Evolutionary conservation across 345 rosid genomes (phyloP).

Genomic region (Boechera retrofracta): DNA sequence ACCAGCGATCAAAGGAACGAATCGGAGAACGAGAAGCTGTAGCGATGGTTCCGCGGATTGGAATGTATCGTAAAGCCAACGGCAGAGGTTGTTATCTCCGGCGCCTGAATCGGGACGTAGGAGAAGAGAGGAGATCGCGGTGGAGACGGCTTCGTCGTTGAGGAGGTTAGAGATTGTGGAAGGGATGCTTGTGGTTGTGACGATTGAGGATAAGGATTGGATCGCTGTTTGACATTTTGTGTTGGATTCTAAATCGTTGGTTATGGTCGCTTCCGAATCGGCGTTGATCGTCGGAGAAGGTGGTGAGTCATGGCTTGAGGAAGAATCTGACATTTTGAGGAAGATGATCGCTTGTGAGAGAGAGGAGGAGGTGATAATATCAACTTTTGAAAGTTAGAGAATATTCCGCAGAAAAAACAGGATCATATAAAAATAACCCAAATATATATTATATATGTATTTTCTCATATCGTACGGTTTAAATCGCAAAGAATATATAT

Average conservation of each 20-base stretch:
- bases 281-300: slow-evolving; percentile 4
- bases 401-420: slow-evolving; percentile 30
- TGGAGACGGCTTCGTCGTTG: slow-evolving; percentile 54
- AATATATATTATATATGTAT: not conserved
- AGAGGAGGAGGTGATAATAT: slow-evolving; percentile 24
- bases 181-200: slow-evolving; percentile 49
- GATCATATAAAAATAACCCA: slow-evolving; percentile 28
- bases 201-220: slow-evolving; percentile 55
- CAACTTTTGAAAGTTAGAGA: not conserved
- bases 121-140: slow-evolving; percentile 74
- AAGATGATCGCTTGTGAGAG: slow-evolving; percentile 17
- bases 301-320: slow-evolving; percentile 37
- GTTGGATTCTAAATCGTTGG: slow-evolving; percentile 27
- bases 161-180: slow-evolving; percentile 64
- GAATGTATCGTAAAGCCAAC: slow-evolving; percentile 94
- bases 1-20: slow-evolving; percentile 71
- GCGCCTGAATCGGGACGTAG: slow-evolving; percentile 71
- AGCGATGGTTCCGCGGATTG: slow-evolving; percentile 63
- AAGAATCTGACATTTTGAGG: slow-evolving; percentile 38
- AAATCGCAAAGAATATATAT: not conserved
- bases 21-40: slow-evolving; percentile 76
- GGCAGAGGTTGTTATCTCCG: slow-evolving; percentile 80
- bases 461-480: not conserved
- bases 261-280: slow-evolving; percentile 21
- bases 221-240: slow-evolving; percentile 51